Percentiles rank a stretch among this genome's conserved stretches.
These are phyloP conservation scores for Dothideomycetidae sp. DNA, from an alignment of 2,329 filamentous ascomycete species.

Conservation along the genomic window DNA sequence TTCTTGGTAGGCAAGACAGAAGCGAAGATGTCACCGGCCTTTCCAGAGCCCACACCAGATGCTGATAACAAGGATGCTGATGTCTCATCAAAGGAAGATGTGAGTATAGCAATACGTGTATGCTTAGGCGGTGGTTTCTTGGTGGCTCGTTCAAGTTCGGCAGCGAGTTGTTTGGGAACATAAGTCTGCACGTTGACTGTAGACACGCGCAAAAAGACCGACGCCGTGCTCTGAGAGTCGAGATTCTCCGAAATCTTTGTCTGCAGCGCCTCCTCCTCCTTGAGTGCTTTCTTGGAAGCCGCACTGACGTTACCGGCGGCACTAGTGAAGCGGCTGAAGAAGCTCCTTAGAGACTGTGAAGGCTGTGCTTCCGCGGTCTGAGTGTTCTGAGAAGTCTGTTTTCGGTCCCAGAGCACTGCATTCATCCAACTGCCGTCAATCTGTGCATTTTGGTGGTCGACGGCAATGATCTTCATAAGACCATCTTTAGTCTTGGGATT, in stretches of 20 bases:
- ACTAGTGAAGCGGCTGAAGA: conserved; percentile 62
- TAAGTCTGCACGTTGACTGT: conserved; percentile 70
- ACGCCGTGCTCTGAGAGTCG: conserved; percentile 54
- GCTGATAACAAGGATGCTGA: conserved; percentile 45
- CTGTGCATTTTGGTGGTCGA: conserved; percentile 76
- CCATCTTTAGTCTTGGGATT: conserved; percentile 73
- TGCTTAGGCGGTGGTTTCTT: conserved; percentile 90
- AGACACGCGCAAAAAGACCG: conserved; percentile 78
- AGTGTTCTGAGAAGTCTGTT: conserved; percentile 4
- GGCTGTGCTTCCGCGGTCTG: conserved; percentile 14
- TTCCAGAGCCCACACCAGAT: conserved; percentile 37
- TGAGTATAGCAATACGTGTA: conserved; percentile 75
- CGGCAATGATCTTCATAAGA: conserved; percentile 70
- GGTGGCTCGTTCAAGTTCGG: conserved; percentile 84
- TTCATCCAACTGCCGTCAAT: conserved; percentile 87
- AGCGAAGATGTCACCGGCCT: conserved; percentile 66
- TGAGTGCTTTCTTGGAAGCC: conserved; percentile 41
- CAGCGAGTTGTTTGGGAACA: conserved; percentile 56
- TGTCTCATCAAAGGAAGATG: conserved; percentile 76
- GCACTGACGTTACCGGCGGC: conserved; percentile 34
- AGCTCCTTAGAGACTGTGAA: conserved; percentile 53
- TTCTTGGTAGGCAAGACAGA: conserved; percentile 81
- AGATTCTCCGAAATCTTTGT: conserved; percentile 56
- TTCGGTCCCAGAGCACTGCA: conserved; percentile 68
- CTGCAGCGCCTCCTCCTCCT: conserved; percentile 49